A percentile compares a stretch with the other conserved stretches of the same genome.
phyloP scores from a whole-genome alignment of 2,329 filamentous ascomycete species.

The Verticillium dahliae region DNA sequence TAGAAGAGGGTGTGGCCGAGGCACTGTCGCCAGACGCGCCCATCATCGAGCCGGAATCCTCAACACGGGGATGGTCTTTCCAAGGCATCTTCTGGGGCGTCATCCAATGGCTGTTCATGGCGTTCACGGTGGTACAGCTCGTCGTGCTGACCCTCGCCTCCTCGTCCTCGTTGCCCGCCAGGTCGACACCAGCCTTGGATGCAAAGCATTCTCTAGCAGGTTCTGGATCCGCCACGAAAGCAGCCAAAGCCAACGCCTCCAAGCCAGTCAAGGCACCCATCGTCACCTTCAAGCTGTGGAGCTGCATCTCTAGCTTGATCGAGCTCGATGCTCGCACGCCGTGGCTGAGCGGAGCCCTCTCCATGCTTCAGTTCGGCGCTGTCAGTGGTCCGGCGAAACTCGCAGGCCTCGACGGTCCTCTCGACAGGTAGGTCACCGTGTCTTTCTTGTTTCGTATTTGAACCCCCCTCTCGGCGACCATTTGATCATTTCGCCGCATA shows the following conservation, averaged over 20 bases:
- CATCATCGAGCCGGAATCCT: slow-evolving; percentile 1
- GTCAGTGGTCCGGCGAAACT: slow-evolving; percentile 69
- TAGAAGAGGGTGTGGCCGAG: slow-evolving; percentile 3
- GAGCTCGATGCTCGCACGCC: slow-evolving; percentile 80
- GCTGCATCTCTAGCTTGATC: slow-evolving; percentile 64
- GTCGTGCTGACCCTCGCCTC: slow-evolving; percentile 57
- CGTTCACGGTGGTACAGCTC: slow-evolving; percentile 59
- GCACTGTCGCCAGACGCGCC: slow-evolving; percentile 1
- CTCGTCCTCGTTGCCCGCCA: slow-evolving; percentile 60
- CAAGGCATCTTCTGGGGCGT: slow-evolving; percentile 47
- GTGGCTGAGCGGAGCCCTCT: slow-evolving; percentile 73
- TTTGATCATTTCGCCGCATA: slow-evolving; percentile 30
- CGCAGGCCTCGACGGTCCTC: slow-evolving; percentile 65
- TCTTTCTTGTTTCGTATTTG: slow-evolving; percentile 10
- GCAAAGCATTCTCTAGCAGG: slow-evolving; percentile 11
- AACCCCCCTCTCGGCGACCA: slow-evolving; percentile 1
- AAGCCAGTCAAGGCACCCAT: slow-evolving; percentile 51
- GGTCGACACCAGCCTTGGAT: slow-evolving; percentile 22
- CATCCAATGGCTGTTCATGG: slow-evolving; percentile 47
- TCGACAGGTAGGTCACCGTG: slow-evolving; percentile 74
- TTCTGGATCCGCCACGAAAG: neutral
- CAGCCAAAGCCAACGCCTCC: slow-evolving; percentile 5
- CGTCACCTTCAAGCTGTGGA: slow-evolving; percentile 70
- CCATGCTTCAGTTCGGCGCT: slow-evolving; percentile 68
- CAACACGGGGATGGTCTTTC: slow-evolving; percentile 27